Evolutionary conservation across 2,329 filamentous ascomycete species (phyloP), one percentile per base, ranked within the genome.

Genomic region (Thielaviopsis euricoi): DNA sequence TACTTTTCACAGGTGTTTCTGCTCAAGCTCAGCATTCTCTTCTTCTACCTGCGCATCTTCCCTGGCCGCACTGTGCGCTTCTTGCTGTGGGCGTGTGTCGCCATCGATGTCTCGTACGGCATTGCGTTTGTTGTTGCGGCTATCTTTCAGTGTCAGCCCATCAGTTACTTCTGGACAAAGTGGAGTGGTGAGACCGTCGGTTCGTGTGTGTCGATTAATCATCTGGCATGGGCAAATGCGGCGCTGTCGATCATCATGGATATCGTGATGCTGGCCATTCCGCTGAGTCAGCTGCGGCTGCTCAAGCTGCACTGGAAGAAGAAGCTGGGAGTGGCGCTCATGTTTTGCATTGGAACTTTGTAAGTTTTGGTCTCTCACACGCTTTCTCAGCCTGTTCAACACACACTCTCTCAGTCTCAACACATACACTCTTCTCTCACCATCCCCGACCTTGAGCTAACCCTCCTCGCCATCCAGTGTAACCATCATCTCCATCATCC

Each of bases 11-110:
- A 71, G n/a, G 63, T 73, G 5, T 64, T 70, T 12, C 65, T 75
- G 43, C 68, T 74, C 40, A 76, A 77, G 61, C 63, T 76, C 6
- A 71, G 75, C 6, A 69, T 80, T 55, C 67, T 79, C 6, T 67
- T 72, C 62, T 76, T 79, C 66, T 79, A 76, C 65, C 66, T 75
- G 33, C 71, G 74, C 49, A 74, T 79, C 61, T 79, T 79, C 61
- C 73, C 72, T 0, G 63, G 63, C 0, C 60, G 48, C 3, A 57
- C 52, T 2, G 67, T 75, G 3, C 67, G 68, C 17, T 65, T 66
- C 17, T 17, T 73, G 3, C 64, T 75, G 3, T 71, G 68, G 66
- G 68, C 57, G 15, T 72, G 71, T 0, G 63, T 74, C 33, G 64
- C 62, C 33, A 65, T 74, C 59, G 70, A 68, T 58, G 46, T 65